A percentile compares a stretch with the other conserved stretches of the same genome.
phyloP scores from a whole-genome alignment of 1,139 yeast genomes.

The Kodamaea plutei region DNA sequence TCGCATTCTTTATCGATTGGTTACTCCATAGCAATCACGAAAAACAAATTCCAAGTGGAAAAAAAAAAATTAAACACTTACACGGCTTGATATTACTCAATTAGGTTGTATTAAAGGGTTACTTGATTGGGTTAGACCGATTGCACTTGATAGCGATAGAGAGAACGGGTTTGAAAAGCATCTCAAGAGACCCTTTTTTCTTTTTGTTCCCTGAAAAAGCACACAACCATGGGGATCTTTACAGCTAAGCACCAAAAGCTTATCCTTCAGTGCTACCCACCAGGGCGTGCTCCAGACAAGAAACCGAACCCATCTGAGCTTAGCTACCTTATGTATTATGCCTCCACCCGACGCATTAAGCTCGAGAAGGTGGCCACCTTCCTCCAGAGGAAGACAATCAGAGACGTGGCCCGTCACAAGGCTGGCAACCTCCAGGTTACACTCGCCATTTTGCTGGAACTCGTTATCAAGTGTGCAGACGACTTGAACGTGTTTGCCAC shows the following conservation, averaged over 20 bases:
- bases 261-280: slow-evolving; percentile 88
- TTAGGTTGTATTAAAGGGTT: too few relatives aligned
- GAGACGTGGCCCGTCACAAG: slow-evolving; percentile 59
- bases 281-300: slow-evolving; percentile 80
- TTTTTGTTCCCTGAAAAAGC: too few relatives aligned
- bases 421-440: slow-evolving; percentile 85
- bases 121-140: too few relatives aligned
- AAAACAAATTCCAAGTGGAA: too few relatives aligned
- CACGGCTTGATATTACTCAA: too few relatives aligned
- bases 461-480: slow-evolving; percentile 73
- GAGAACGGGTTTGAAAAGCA: too few relatives aligned
- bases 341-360: slow-evolving; percentile 86
- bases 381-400: slow-evolving; percentile 56
- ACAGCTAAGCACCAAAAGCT: slow-evolving; percentile 85
- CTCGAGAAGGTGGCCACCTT: slow-evolving; percentile 79
- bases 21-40: too few relatives aligned
- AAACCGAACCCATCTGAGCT: slow-evolving; percentile 90
- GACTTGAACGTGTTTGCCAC: slow-evolving; percentile 80
- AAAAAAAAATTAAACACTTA: too few relatives aligned
- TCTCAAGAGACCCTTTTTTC: too few relatives aligned
- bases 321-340: slow-evolving; percentile 82
- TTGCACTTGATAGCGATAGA: too few relatives aligned
- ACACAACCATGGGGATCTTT: slow-evolving; percentile 27
- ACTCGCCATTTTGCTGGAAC: slow-evolving; percentile 60
- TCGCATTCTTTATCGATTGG: too few relatives aligned